Conservation (phyloP, 2,329 filamentous ascomycete species). For the Pleoardoris graminearum region DNA sequence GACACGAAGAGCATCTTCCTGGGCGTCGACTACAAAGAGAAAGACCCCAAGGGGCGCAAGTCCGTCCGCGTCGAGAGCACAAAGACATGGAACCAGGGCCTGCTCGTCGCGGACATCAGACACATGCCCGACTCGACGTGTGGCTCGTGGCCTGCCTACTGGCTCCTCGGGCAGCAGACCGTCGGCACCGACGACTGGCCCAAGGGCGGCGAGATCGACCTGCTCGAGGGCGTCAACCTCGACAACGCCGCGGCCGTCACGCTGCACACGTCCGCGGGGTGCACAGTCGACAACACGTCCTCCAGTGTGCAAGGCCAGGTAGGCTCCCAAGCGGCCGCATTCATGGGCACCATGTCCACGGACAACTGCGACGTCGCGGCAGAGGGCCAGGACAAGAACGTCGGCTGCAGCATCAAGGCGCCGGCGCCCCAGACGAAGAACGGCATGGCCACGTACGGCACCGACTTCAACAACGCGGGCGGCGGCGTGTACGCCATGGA, state of each 20-base stretch:
- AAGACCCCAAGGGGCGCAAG: constrained; percentile 29
- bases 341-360: constrained; percentile 51
- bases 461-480: constrained; percentile 35
- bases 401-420: constrained; percentile 43
- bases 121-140: constrained; percentile 42
- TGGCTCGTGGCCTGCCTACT: constrained; percentile 42
- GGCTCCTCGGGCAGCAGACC: constrained; percentile 28
- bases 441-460: constrained; percentile 36
- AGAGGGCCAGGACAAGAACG: constrained; percentile 30
- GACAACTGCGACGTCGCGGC: constrained; percentile 51
- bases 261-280: constrained; percentile 36
- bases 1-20: constrained; percentile 36
- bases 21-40: constrained; percentile 48
- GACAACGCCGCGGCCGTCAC: constrained; percentile 32
- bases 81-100: constrained; percentile 34
- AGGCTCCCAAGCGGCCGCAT: constrained; percentile 22
- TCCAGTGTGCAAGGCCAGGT: not conserved
- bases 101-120: constrained; percentile 38
- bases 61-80: constrained; percentile 39
- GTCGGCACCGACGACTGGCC: constrained; percentile 29
- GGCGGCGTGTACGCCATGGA: constrained; percentile 50
- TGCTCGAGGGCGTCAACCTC: constrained; percentile 44
- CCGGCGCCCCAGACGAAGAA: constrained; percentile 36
- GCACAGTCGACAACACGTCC: constrained; percentile 25
- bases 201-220: constrained; percentile 39